Conservation (phyloP, 2,329 filamentous ascomycete genomes). For the Botrytis aclada region DNA sequence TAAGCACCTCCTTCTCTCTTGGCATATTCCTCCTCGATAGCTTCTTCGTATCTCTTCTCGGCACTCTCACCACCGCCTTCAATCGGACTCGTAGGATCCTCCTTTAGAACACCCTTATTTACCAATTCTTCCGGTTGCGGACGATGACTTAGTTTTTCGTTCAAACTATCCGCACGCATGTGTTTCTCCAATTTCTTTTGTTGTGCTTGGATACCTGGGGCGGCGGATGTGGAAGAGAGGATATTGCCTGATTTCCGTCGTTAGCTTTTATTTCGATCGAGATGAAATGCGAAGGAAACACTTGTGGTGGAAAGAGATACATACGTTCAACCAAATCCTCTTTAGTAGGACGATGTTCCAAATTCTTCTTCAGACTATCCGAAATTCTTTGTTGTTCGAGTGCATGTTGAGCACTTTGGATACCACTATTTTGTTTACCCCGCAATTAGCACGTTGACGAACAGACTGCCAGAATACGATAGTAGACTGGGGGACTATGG, state of each 20-base stretch:
- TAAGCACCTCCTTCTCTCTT: slow-evolving; percentile 61
- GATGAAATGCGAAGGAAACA: background rate
- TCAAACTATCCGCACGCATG: slow-evolving; percentile 82
- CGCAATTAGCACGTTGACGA: slow-evolving; percentile 26
- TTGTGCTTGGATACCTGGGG: slow-evolving; percentile 74
- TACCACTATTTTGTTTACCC: slow-evolving; percentile 44
- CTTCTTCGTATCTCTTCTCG: slow-evolving; percentile 52
- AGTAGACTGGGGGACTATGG: background rate
- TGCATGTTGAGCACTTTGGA: slow-evolving; percentile 60
- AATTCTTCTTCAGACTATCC: slow-evolving; percentile 62
- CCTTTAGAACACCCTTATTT: slow-evolving; percentile 73
- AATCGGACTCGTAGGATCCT: slow-evolving; percentile 54
- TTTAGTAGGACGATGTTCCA: slow-evolving; percentile 63
- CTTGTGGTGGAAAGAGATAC: slow-evolving; percentile 34
- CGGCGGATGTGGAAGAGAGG: slow-evolving; percentile 72
- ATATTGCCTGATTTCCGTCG: slow-evolving; percentile 69
- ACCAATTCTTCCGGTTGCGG: slow-evolving; percentile 75
- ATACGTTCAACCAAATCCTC: slow-evolving; percentile 76
- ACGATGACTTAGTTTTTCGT: slow-evolving; percentile 78
- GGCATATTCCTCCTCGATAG: slow-evolving; percentile 62
- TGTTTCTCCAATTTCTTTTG: slow-evolving; percentile 83
- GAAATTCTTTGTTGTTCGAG: slow-evolving; percentile 62
- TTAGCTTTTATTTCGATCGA: background rate
- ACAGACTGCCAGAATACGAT: background rate
- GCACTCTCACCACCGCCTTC: slow-evolving; percentile 38